Evolutionary conservation across 169 alveolate species (phyloP), one percentile per base, ranked within the genome.

Genomic region (Plasmodium ovale): DNA sequence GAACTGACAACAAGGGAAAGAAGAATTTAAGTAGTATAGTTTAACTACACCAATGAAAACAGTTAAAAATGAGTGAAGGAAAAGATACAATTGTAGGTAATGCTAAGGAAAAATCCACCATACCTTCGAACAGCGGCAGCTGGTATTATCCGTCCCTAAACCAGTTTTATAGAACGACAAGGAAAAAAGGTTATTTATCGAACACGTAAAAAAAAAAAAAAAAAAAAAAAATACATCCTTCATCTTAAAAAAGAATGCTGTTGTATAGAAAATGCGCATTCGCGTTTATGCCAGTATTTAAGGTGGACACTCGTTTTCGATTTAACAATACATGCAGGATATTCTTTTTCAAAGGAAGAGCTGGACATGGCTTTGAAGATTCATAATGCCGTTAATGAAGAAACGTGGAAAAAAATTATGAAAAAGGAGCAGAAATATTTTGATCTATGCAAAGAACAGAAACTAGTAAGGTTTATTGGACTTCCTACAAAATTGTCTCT

Each of bases 91-190:
- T 21, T 3, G 0, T 21, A 33, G 53, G 31, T 49, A 69, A 87
- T 60, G 87, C 59, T 19, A 79, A 93, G 35, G 84, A 91, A 49
- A 79, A 79, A 68, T 93, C 96, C 12, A 70, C 88, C 44, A 93
- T 93, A 16, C 96, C 96, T 6, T 88, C 93, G 21, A 82, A 64
- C 31, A 79, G 56, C 25, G 93, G 64, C 14, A 87, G 49, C n/a
- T 93, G 96, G 96, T 77, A 87, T 16, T 93, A 93, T 72, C 96
- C 96, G n/a, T 93, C 96, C 7, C 84, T 89, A 47, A 89, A 90
- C 6, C 96, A 93, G 73, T 93, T 93, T 62, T 93, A 92, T 77
- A 79, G 87, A 2, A 89, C 96, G 21, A 92, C 95, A 2, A 73
- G 74, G 14, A 91, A 72, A 59, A 93, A 93, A 70, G 96, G 96